Percentiles rank a stretch among this genome's conserved stretches.
These are phyloP conservation scores for Phytophthora cryptogea DNA, from an alignment of 352 stramenopile genomes.

Conservation along the genomic window DNA sequence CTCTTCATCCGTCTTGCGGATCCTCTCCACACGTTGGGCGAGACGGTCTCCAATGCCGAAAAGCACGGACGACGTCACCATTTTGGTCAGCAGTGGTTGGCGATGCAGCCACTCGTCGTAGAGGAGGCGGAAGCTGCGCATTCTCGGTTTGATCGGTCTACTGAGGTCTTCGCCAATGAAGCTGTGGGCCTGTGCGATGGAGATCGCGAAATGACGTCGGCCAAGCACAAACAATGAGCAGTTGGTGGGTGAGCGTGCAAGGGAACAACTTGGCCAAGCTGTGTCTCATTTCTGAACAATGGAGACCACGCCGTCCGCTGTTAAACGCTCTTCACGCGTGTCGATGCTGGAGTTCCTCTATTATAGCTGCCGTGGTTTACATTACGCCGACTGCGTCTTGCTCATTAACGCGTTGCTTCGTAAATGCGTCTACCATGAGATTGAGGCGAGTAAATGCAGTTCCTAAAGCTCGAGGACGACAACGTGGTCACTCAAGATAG, in stretches of 20 bases:
- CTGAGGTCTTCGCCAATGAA: background rate
- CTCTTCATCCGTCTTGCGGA: slow-evolving; percentile 25
- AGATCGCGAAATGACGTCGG: slow-evolving; percentile 12
- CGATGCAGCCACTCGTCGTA: slow-evolving; percentile 53
- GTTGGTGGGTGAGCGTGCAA: slow-evolving; percentile 19
- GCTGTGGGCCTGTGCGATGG: background rate
- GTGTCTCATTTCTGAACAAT: slow-evolving; percentile 15
- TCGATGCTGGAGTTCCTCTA: background rate
- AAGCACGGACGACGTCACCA: slow-evolving; percentile 54
- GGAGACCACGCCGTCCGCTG: background rate
- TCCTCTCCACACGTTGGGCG: slow-evolving; percentile 34
- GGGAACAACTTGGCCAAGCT: background rate
- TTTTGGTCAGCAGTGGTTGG: slow-evolving; percentile 60
- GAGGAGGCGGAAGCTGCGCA: slow-evolving; percentile 41
- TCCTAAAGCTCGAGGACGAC: too few relatives aligned
- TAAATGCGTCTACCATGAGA: too few relatives aligned
- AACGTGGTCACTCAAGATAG: too few relatives aligned
- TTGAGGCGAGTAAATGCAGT: too few relatives aligned
- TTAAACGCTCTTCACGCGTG: background rate
- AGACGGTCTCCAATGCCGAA: slow-evolving; percentile 59
- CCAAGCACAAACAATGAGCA: slow-evolving; percentile 5
- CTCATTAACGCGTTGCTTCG: too few relatives aligned
- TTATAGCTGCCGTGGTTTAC: too few relatives aligned
- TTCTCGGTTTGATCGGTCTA: slow-evolving; percentile 5
- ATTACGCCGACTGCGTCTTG: too few relatives aligned